Evolutionary conservation across 2,329 filamentous ascomycete genomes (phyloP).

Genomic region (Calcarisporium arbuscula): DNA sequence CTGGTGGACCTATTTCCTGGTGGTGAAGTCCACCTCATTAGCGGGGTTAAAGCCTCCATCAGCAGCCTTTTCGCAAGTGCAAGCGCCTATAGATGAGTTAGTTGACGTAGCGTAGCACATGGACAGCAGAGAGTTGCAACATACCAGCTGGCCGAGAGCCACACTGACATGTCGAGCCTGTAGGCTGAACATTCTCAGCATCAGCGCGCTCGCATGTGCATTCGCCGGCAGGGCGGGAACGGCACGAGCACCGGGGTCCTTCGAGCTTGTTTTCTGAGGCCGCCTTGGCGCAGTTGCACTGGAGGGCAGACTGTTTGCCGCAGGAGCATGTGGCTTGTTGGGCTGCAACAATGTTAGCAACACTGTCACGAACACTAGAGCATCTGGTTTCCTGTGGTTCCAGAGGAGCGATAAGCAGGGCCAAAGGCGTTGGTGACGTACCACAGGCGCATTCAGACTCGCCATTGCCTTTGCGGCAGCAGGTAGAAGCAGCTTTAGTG

Average conservation of each 20-base stretch:
- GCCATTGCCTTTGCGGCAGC: conserved; percentile 47
- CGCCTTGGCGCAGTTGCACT: conserved; percentile 80
- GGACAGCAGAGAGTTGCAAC: no score
- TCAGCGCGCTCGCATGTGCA: conserved; percentile 74
- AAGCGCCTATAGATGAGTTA: conserved; percentile 45
- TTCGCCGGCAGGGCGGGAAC: conserved; percentile 68
- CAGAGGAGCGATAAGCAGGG: background rate
- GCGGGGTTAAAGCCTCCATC: conserved; percentile 54
- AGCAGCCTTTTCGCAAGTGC: conserved; percentile 75
- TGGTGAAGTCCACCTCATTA: conserved; percentile 85
- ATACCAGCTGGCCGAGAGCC: conserved; percentile 66
- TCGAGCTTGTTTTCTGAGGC: conserved; percentile 64
- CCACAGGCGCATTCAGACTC: conserved; percentile 51
- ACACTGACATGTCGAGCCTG: conserved; percentile 65
- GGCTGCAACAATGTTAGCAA: conserved; percentile 29
- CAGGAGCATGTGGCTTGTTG: conserved; percentile 75
- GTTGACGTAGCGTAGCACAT: background rate
- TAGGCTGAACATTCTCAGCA: conserved; percentile 59
- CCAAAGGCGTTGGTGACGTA: conserved; percentile 29
- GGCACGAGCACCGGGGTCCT: conserved; percentile 77
- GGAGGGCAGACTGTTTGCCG: conserved; percentile 77
- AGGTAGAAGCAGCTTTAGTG: conserved; percentile 39
- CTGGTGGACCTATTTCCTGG: conserved; percentile 39
- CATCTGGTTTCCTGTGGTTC: background rate
- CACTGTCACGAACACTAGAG: background rate